A percentile compares a stretch with the other conserved stretches of the same genome.
These are phyloP conservation scores for Hydnomerulius pinastri DNA, from an alignment of 768 basidiomycete genomes.

Conservation along the genomic window DNA sequence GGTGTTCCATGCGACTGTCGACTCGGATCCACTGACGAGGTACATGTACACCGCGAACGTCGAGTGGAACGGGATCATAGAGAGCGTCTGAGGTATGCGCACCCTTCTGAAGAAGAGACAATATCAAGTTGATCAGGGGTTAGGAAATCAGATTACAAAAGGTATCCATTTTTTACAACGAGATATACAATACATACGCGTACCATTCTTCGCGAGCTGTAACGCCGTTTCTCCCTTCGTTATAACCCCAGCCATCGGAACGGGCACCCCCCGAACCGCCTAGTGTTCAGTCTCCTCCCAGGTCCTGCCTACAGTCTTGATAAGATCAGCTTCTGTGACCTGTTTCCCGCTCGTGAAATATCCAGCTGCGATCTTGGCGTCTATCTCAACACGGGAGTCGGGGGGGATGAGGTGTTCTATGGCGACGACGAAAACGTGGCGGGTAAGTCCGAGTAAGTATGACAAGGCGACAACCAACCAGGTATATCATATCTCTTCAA, in stretches of 20 bases:
- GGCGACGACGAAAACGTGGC: too few species aligned
- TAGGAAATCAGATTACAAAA: neutral
- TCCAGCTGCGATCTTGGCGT: constrained; percentile 93
- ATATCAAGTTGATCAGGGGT: neutral
- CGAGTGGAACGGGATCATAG: constrained; percentile 6
- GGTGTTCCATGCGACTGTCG: constrained; percentile 15
- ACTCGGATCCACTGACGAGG: constrained; percentile 10
- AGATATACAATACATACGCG: neutral
- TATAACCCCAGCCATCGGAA: too few species aligned
- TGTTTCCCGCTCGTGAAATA: constrained; percentile 86
- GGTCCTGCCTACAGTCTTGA: constrained; percentile 83
- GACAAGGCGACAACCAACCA: constrained; percentile 39
- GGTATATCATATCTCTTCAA: constrained; percentile 84
- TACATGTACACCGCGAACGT: constrained; percentile 13
- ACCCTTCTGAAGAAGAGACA: neutral
- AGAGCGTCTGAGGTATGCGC: constrained; percentile 4
- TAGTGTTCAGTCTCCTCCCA: constrained; percentile 92
- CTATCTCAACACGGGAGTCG: constrained; percentile 91
- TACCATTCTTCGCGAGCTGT: too few species aligned
- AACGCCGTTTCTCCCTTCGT: too few species aligned
- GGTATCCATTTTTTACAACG: neutral
- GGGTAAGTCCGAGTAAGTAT: too few species aligned
- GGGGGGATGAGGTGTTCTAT: constrained; percentile 85
- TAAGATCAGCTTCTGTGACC: constrained; percentile 74
- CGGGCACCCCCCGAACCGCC: neutral